Evolutionary conservation across 75 land plant genomes (phyloP), one percentile per base, ranked within the genome.

Genomic region (Picea sitchensis): DNA sequence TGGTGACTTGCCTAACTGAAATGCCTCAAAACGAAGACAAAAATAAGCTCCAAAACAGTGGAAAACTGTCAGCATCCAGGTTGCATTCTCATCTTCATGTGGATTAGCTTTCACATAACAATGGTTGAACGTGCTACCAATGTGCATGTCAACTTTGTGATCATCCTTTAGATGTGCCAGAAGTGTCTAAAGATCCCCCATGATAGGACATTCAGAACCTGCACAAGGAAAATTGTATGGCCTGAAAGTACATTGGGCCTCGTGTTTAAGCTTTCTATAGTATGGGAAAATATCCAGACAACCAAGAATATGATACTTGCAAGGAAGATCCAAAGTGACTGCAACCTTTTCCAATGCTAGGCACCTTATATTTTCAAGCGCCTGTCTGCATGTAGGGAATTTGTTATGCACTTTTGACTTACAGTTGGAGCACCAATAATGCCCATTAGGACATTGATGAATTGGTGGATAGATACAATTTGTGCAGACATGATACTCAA

Each of bases 41-140:
- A 95, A 95, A 65, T 95, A 95, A 76, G 93, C 94, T 13, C 98
- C 95, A 91, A 91, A 95, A 72, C 93, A 95, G 82, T 95, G 83
- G 83, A 95, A 95, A 3, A 95, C 88, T 44, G 88, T 88, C 20
- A 88, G 80, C 90, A 88, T 88, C 90, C 85, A 88, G 23, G 90
- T 89, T 17, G 90, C 90, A 77, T 88, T 88, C 47, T 88, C 90
- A 59, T 85, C 90, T 81, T 88, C 84, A 31, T 78, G 90, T 13
- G 90, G 87, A 78, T 88, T 88, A 30, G 82, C 80, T 77, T 88
- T 86, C 26, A 89, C 90, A 80, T 89, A 89, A 38, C 88, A 83
- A 59, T 89, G 90, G 30, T 89, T 89, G 51, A 89, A 89, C 44
- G 86, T 84, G 78, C 83, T 74, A 36, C 88, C 90, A 72, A 77